phyloP scores from a whole-genome alignment of 129 eudicot species.

The Ambrosia artemisiifolia region DNA sequence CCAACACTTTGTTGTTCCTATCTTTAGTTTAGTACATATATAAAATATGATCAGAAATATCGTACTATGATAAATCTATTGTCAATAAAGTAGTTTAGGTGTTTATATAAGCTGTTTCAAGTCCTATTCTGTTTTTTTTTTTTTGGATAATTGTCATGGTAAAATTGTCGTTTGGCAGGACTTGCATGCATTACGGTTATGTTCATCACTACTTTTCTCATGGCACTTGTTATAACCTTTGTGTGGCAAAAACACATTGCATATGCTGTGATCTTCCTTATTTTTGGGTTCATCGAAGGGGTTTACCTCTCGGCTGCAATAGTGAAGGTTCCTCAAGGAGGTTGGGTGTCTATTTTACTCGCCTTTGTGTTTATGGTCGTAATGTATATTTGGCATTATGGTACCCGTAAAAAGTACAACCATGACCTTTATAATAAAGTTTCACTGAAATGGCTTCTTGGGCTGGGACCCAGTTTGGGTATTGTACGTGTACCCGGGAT shows the following conservation, averaged over 20 bases:
- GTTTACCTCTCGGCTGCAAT: slow-evolving; percentile 62
- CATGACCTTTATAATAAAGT: slow-evolving; percentile 90
- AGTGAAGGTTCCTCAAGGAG: slow-evolving; percentile 86
- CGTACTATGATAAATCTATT: no score
- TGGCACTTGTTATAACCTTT: slow-evolving; percentile 66
- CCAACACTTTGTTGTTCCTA: no score
- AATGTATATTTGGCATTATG: slow-evolving; percentile 91
- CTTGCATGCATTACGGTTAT: slow-evolving; percentile 88
- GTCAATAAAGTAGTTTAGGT: no score
- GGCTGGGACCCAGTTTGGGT: slow-evolving; percentile 93
- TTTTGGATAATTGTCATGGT: slow-evolving; percentile 11
- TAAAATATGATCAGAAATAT: no score
- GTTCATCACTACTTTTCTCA: slow-evolving; percentile 79
- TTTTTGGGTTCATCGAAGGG: slow-evolving; percentile 70
- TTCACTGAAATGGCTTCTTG: slow-evolving; percentile 85
- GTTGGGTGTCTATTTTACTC: slow-evolving; percentile 83
- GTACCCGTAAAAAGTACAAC: slow-evolving; percentile 82
- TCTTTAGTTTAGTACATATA: no score
- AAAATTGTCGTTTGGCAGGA: slow-evolving; percentile 47
- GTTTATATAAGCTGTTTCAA: neutral
- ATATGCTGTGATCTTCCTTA: slow-evolving; percentile 49
- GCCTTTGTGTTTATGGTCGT: slow-evolving; percentile 55
- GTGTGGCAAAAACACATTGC: slow-evolving; percentile 68
- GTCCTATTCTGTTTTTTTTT: neutral
- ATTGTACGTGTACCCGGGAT: slow-evolving; percentile 97